Base-by-base conservation (phyloP, 148 eudicot genomes). In the Hydrangea macrophylla region DNA sequence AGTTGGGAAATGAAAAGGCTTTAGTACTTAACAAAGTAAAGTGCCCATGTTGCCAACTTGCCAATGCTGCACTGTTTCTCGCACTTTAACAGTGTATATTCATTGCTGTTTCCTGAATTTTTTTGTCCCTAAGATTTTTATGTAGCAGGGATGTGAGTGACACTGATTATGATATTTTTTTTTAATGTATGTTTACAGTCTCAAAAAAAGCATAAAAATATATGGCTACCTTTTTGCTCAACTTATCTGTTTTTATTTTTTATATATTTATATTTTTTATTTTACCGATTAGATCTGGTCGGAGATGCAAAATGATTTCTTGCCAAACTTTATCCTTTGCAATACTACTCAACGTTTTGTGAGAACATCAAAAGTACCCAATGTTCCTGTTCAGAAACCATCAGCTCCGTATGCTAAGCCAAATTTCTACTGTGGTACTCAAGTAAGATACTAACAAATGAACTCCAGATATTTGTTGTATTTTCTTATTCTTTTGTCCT, bases 291-390 rank as follows among this genome's bases (percentile, higher is more conserved):
- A 94, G 98, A 82, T 90, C 68, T 94, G 98, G 97, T 81, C 92
- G 10, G 98, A 88, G 81, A 90, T 94, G 92, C 97, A 94, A 80
- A 90, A 72, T 85, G 98, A 94, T 81, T 94, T 94, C 80, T 82
- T 94, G 66, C 98, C 92, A 28, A 86, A 90, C 78, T 94, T 88
- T 80, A 90, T 88, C 59, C 82, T 94, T 13, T 90, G 98, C 70
- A 94, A 94, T 81, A 94, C 98, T 53, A 94, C 97, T 81, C 97
- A 88, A 74, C 85, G 98, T 25, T 90, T 85, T 78, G 96, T 94
- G 51, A 80, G 96, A 42, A 88, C 97, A 70, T 79, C 92, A 62
- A 86, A 85, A 82, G 81, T 84, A 58, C 80, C 92, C 55, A 75
- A 68, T 68, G 85, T 73, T 82, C 89, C 92, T 50, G 85, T 81